A percentile compares a stretch with the other conserved stretches of the same genome.
These are phyloP conservation scores for Starmerella bombicola DNA, from an alignment of 805 yeast genomes.

Conservation along the genomic window DNA sequence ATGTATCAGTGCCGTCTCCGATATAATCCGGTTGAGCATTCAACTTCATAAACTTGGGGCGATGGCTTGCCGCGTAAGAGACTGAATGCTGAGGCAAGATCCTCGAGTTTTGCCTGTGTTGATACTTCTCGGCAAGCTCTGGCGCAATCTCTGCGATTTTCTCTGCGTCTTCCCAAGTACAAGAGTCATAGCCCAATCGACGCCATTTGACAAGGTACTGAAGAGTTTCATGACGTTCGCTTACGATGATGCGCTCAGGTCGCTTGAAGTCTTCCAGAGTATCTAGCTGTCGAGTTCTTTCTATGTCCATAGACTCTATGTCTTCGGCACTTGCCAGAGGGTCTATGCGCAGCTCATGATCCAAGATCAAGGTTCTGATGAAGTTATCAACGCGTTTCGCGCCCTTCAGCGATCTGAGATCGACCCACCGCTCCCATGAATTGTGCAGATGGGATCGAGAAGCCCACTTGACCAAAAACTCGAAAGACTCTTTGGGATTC, in stretches of 20 bases:
- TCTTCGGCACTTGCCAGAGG: conserved; percentile 81
- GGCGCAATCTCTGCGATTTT: conserved; percentile 78
- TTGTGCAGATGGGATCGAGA: conserved; percentile 84
- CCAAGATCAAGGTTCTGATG: conserved; percentile 59
- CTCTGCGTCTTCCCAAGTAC: conserved; percentile 93
- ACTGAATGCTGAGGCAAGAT: conserved; percentile 74
- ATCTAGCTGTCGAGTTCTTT: conserved; percentile 71
- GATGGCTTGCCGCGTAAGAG: conserved; percentile 47
- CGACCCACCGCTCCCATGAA: conserved; percentile 71
- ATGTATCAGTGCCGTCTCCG: conserved; percentile 41
- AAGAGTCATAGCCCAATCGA: conserved; percentile 82
- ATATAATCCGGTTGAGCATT: conserved; percentile 77
- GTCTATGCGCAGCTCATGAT: conserved; percentile 64
- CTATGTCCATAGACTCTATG: conserved; percentile 84
- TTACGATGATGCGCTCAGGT: conserved; percentile 82
- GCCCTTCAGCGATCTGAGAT: conserved; percentile 46
- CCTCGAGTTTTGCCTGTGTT: conserved; percentile 67
- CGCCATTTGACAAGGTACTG: conserved; percentile 89
- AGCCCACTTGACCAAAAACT: conserved; percentile 65
- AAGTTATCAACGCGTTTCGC: conserved; percentile 80
- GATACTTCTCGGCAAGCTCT: conserved; percentile 67
- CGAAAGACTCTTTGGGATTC: conserved; percentile 47
- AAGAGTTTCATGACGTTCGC: conserved; percentile 49
- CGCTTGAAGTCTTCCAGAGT: conserved; percentile 70
- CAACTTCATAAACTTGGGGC: conserved; percentile 86